These are phyloP conservation scores for Candida lessepsii DNA, from an alignment of 805 yeast genomes.

Conservation along the genomic window DNA sequence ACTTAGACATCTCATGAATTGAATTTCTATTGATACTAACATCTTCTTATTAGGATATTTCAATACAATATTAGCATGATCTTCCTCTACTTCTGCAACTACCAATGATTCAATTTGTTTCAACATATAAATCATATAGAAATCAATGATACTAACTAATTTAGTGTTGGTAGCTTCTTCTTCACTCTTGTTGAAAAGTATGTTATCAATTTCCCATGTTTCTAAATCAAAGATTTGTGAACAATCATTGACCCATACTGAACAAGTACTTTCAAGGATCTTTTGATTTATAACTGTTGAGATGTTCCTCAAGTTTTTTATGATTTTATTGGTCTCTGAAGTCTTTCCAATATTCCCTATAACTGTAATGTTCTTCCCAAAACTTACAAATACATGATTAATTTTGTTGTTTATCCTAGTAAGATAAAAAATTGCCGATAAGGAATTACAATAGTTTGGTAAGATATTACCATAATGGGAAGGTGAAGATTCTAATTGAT, in stretches of 20 bases:
- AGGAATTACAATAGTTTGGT: slow-evolving; percentile 40
- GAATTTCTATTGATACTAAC: slow-evolving; percentile 43
- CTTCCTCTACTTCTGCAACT: slow-evolving; percentile 18
- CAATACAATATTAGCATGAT: slow-evolving; percentile 27
- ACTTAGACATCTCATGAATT: slow-evolving; percentile 44
- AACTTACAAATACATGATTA: slow-evolving; percentile 26
- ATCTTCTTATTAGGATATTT: slow-evolving; percentile 40
- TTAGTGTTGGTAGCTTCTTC: slow-evolving; percentile 30
- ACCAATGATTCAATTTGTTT: slow-evolving; percentile 28
- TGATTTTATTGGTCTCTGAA: slow-evolving; percentile 35
- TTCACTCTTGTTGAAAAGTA: slow-evolving; percentile 8
- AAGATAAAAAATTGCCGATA: slow-evolving; percentile 39
- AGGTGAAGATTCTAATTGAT: slow-evolving; percentile 38
- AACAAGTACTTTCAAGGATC: slow-evolving; percentile 40
- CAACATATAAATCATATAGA: slow-evolving; percentile 35
- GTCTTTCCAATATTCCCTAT: slow-evolving; percentile 34
- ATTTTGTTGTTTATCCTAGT: slow-evolving; percentile 26
- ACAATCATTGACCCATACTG: slow-evolving; percentile 47
- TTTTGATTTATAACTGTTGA: slow-evolving; percentile 35
- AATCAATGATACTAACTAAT: slow-evolving; percentile 33
- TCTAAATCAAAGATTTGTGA: slow-evolving; percentile 45
- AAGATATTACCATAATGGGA: slow-evolving; percentile 33
- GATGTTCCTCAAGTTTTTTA: slow-evolving; percentile 33
- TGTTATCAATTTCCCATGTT: slow-evolving; percentile 34
- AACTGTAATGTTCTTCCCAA: slow-evolving; percentile 31